These are phyloP conservation scores for Saccharum spontaneum DNA, from an alignment of 176 grass and related monocot species.

Conservation along the genomic window DNA sequence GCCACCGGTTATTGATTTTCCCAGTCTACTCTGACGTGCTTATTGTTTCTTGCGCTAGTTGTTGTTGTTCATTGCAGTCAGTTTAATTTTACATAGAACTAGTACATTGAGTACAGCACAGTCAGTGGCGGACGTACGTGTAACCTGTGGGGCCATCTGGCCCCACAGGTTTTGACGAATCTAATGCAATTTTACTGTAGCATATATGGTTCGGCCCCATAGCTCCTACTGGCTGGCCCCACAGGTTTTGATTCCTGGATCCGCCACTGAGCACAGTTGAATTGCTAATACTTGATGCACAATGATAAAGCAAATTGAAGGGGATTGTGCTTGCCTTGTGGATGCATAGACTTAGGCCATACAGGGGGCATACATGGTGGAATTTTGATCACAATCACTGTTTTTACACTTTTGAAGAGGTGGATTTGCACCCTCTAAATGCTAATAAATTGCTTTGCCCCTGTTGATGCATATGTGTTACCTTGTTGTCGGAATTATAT, in stretches of 20 bases:
- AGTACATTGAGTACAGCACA: not conserved
- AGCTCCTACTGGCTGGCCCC: too few species aligned
- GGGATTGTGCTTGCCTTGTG: not conserved
- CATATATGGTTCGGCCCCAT: too few species aligned
- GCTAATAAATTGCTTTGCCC: not conserved
- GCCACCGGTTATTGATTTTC: not conserved
- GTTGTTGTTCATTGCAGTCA: not conserved
- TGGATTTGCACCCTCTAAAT: not conserved
- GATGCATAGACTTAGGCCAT: not conserved
- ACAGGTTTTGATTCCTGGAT: too few species aligned
- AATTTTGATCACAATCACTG: not conserved
- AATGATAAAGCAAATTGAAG: not conserved
- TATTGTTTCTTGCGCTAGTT: not conserved
- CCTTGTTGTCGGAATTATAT: not conserved
- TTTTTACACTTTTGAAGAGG: not conserved
- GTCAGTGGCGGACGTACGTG: too few species aligned
- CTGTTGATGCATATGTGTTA: not conserved
- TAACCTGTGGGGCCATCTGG: too few species aligned
- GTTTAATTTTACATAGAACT: not conserved
- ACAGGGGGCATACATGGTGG: not conserved
- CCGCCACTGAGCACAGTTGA: not conserved
- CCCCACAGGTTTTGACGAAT: too few species aligned
- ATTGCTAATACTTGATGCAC: slow-evolving; percentile 18
- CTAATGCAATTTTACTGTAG: too few species aligned
- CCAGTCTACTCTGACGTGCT: not conserved